Evolutionary conservation across 2,329 filamentous ascomycete species (phyloP).

Genomic region (Ophiostoma sp.): DNA sequence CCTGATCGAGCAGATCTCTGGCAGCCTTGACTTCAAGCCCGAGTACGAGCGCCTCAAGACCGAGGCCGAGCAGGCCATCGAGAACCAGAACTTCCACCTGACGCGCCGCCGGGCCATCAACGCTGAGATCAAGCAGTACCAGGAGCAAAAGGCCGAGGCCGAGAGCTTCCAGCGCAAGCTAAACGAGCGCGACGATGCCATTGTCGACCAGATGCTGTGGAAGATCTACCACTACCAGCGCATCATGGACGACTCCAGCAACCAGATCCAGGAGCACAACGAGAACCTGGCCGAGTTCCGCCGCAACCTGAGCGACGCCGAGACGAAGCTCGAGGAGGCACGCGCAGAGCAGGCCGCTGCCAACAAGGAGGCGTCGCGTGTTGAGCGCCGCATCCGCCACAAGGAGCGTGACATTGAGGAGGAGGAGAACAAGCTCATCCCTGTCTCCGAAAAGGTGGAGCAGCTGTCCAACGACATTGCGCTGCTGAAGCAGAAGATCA

Average conservation of each 20-base stretch:
- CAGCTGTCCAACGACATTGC: slow-evolving; percentile 72
- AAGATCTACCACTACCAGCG: slow-evolving; percentile 95
- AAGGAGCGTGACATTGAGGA: slow-evolving; percentile 89
- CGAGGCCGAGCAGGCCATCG: slow-evolving; percentile 80
- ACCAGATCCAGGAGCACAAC: slow-evolving; percentile 88
- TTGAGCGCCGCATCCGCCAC: slow-evolving; percentile 78
- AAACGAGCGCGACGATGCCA: slow-evolving; percentile 84
- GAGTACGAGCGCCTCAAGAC: slow-evolving; percentile 91
- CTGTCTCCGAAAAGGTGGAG: slow-evolving; percentile 87
- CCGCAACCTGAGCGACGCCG: slow-evolving; percentile 82
- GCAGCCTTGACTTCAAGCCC: slow-evolving; percentile 88
- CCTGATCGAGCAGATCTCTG: slow-evolving; percentile 95
- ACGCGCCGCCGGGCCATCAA: slow-evolving; percentile 91
- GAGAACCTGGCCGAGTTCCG: slow-evolving; percentile 92
- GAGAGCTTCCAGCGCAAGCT: slow-evolving; percentile 91
- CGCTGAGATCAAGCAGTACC: slow-evolving; percentile 95
- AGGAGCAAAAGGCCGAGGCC: slow-evolving; percentile 93
- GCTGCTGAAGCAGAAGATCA: slow-evolving; percentile 66
- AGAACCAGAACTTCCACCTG: slow-evolving; percentile 85
- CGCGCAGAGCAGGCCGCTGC: slow-evolving; percentile 80
- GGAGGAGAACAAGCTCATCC: slow-evolving; percentile 79
- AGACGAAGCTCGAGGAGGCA: slow-evolving; percentile 76
- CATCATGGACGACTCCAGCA: slow-evolving; percentile 87
- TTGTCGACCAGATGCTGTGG: slow-evolving; percentile 93
- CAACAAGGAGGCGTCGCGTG: slow-evolving; percentile 72